A percentile compares a stretch with the other conserved stretches of the same genome.
Conservation (phyloP, 257 asterid species). For the Avicennia marina region DNA sequence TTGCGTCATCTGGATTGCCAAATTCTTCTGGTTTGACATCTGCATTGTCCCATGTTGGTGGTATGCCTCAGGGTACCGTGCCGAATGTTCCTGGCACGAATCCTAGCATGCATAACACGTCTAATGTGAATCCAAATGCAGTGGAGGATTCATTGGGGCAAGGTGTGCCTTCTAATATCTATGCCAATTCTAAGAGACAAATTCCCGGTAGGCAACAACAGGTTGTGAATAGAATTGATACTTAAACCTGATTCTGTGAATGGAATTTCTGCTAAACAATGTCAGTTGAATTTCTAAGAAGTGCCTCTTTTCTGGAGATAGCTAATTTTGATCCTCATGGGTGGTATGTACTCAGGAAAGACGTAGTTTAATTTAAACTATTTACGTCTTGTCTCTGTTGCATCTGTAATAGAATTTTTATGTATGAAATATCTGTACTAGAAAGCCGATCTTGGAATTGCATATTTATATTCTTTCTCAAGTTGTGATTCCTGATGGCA, state of each 20-base stretch:
- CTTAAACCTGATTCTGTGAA: neutral
- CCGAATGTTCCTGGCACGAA: conserved; percentile 67
- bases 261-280: too few relatives aligned
- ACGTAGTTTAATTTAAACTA: too few relatives aligned
- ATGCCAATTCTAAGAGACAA: conserved; percentile 78
- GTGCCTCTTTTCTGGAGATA: too few relatives aligned
- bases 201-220: conserved; percentile 73
- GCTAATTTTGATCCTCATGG: too few relatives aligned
- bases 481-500: too few relatives aligned
- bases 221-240: conserved; percentile 24
- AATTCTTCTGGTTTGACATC: conserved; percentile 68
- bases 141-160: conserved; percentile 73
- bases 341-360: too few relatives aligned
- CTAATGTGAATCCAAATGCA: conserved; percentile 48
- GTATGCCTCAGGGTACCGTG: conserved; percentile 55
- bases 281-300: too few relatives aligned
- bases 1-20: conserved; percentile 57
- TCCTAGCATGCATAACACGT: conserved; percentile 60
- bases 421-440: too few relatives aligned
- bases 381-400: too few relatives aligned
- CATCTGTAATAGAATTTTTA: too few relatives aligned
- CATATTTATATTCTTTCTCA: too few relatives aligned
- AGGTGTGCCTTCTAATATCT: conserved; percentile 65
- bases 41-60: conserved; percentile 52
- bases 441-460: too few relatives aligned